Base-by-base conservation (phyloP, 305 asterid genomes). In the Rubia peregrina region DNA sequence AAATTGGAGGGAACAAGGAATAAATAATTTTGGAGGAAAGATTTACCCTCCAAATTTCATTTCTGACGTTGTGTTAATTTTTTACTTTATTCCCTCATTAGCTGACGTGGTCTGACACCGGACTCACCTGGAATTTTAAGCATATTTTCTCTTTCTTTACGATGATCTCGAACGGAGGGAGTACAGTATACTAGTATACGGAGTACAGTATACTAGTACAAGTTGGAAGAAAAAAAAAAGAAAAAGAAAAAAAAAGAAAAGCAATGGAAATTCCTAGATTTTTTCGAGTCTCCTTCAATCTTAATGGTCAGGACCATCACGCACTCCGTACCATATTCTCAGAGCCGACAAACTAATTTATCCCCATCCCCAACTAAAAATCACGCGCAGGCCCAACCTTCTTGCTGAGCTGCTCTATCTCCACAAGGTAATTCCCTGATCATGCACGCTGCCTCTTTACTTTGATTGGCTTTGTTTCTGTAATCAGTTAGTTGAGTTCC, bases 271-370 rank as follows among this genome's bases (percentile, higher is more conserved):
- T 51, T 42, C 19, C 40, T 40, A 17, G 65, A 43, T 38, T 69
- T 55, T 36, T 0, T 22, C 44, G 14, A 38, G 14, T 55, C 64
- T 19, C 36, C 64, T 48, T 43, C 60, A 3, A n/a, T 17, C 44
- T 56, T 26, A 3, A 4, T 56, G 51, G 60, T 69, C 51, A 69
- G 14, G 65, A 61, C 62, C 62, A 57, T 21, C 62, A 17, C 61
- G 61, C 40, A 24, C 64, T 59, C 30, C 65, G 59, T 51, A 17
- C 59, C 22, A 17, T 51, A 51, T 21, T 51, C 59, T 51, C 59
- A 17, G 59, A 51, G 59, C 59, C 59, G 59, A 51, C 22, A 51
- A 51, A 51, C 59, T 51, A 48, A 0, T 48, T 48, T 51, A 51
- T 17, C 59, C 59, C 21, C 59, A 21, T 51, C 59, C 36, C 59